Evolutionary conservation across 2,329 filamentous ascomycete genomes (phyloP).

Genomic region (Hypoxylon sp.): DNA sequence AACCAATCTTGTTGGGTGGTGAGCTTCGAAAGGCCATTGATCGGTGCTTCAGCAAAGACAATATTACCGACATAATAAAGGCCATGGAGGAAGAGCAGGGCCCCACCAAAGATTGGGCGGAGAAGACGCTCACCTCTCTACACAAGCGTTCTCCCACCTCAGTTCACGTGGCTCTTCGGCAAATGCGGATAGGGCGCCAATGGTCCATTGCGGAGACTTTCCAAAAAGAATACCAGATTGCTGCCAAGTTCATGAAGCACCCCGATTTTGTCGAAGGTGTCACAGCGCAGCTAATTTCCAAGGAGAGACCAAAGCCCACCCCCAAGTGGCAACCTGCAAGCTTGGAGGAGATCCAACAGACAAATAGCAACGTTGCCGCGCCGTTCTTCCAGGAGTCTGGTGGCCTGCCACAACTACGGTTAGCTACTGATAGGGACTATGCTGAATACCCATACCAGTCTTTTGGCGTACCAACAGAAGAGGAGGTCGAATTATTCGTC

Average conservation of each 20-base stretch:
- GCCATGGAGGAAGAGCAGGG: conserved; percentile 68
- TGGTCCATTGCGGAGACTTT: conserved; percentile 91
- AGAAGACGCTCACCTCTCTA: conserved; percentile 78
- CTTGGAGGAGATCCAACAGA: conserved; percentile 70
- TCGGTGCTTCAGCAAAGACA: conserved; percentile 76
- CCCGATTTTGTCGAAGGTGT: conserved; percentile 94
- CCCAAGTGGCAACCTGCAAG: conserved; percentile 81
- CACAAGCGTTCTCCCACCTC: conserved; percentile 83
- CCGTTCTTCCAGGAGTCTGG: conserved; percentile 72
- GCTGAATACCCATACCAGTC: conserved; percentile 74
- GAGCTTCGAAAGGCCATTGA: conserved; percentile 83
- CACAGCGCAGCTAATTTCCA: conserved; percentile 78
- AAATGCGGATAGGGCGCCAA: conserved; percentile 76
- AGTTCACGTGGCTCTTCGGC: conserved; percentile 82
- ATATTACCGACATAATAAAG: conserved; percentile 72
- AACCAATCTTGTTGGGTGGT: conserved; percentile 73
- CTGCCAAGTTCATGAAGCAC: conserved; percentile 86
- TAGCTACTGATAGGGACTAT: conserved; percentile 73
- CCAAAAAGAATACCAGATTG: conserved; percentile 84
- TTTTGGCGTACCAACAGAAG: conserved; percentile 79
- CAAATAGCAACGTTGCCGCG: conserved; percentile 63
- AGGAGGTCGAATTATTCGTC: conserved; percentile 61
- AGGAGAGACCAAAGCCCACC: conserved; percentile 56
- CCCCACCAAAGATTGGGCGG: conserved; percentile 75
- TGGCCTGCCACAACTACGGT: conserved; percentile 58